Evolutionary conservation across 306 rosid species (phyloP).

Genomic region (Acacia acuminata): DNA sequence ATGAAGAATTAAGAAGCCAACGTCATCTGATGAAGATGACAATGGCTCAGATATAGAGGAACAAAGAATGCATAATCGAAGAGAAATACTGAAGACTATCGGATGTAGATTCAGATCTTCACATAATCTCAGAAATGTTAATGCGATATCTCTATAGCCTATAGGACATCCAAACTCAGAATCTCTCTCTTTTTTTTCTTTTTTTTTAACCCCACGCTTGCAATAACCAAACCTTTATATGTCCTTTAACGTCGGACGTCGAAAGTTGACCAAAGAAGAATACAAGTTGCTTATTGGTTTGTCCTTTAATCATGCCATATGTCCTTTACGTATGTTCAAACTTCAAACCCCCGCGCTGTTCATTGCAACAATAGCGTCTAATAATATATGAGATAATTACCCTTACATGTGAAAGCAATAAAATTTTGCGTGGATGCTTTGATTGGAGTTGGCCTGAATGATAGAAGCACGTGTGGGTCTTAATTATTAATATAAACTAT

Average conservation of each 20-base stretch:
- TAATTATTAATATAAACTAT: not conserved
- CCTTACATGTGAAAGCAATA: not conserved
- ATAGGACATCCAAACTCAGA: slow-evolving; percentile 39
- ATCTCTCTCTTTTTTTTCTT: not conserved
- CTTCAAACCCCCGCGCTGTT: not conserved
- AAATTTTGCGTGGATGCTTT: not conserved
- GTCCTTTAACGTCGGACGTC: not conserved
- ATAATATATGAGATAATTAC: not conserved
- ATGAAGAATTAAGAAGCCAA: not conserved
- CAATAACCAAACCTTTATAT: not conserved
- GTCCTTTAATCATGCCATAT: not conserved
- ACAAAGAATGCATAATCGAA: not conserved
- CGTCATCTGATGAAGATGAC: not conserved
- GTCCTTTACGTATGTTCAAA: not conserved
- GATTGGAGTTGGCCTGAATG: not conserved
- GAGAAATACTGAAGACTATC: slow-evolving; percentile 26
- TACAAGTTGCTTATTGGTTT: not conserved
- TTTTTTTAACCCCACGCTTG: not conserved
- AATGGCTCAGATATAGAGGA: not conserved
- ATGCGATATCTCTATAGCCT: slow-evolving; percentile 36
- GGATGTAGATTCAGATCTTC: slow-evolving; percentile 44
- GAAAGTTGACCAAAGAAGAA: not conserved
- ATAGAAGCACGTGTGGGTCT: not conserved
- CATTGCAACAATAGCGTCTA: not conserved
- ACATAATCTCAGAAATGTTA: slow-evolving; percentile 30